Conservation (phyloP, 78 protist species). For the Dictyostelium brefeldianum region DNA sequence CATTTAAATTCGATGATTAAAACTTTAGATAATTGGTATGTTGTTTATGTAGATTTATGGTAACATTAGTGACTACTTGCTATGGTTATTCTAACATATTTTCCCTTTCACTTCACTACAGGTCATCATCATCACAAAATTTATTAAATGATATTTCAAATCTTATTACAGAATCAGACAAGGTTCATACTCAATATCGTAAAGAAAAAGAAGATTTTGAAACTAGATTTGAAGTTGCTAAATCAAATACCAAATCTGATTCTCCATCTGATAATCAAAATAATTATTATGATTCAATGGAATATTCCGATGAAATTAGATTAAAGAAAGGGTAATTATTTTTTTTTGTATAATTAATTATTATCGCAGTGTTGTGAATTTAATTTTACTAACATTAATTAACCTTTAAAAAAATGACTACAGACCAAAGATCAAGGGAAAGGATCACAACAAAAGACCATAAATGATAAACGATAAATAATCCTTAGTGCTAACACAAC, state of each 20-base stretch:
- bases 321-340: slow-evolving; percentile 55
- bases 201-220: slow-evolving; percentile 52
- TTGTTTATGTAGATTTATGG: too few species aligned
- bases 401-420: too few species aligned
- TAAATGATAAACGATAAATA: too few species aligned
- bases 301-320: slow-evolving; percentile 69
- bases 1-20: slow-evolving; percentile 34
- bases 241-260: slow-evolving; percentile 56
- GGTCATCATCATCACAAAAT: neutral
- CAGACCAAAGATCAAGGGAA: slow-evolving; percentile 25
- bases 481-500: too few species aligned
- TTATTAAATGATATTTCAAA: slow-evolving; percentile 8
- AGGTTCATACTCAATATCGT: slow-evolving; percentile 55
- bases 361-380: too few species aligned
- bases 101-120: neutral
- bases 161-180: slow-evolving; percentile 33
- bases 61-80: too few species aligned
- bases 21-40: slow-evolving; percentile 60
- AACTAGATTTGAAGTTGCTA: slow-evolving; percentile 54
- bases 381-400: too few species aligned
- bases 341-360: too few species aligned
- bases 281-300: slow-evolving; percentile 17
- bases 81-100: neutral
- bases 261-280: neutral
- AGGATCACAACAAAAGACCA: slow-evolving; percentile 27